Percentiles rank a stretch among this genome's conserved stretches.
These are phyloP conservation scores for Plasmodium fragile DNA, from an alignment of 169 alveolate species.

Conservation along the genomic window DNA sequence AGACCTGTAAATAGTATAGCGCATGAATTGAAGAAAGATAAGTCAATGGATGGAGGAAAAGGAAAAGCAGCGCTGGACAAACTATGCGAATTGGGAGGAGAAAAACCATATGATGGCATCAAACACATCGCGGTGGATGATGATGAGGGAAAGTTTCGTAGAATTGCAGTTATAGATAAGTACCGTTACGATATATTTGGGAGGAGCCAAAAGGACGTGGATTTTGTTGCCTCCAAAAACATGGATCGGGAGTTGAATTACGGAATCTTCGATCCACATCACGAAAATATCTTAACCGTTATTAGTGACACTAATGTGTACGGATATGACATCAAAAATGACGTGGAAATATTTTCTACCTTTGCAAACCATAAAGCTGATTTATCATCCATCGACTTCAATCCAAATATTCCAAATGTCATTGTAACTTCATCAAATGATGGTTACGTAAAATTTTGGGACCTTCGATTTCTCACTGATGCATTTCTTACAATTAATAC, in stretches of 20 bases:
- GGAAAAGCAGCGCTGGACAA: constrained; percentile 9
- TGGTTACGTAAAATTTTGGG: constrained; percentile 91
- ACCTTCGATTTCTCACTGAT: constrained; percentile 85
- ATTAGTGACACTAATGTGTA: constrained; percentile 57
- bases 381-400: constrained; percentile 86
- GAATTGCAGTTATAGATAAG: constrained; percentile 56
- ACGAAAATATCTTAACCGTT: constrained; percentile 53
- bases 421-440: constrained; percentile 91
- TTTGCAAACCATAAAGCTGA: constrained; percentile 80
- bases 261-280: constrained; percentile 72
- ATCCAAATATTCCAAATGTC: constrained; percentile 92
- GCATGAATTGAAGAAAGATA: background rate
- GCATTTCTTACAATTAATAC: constrained; percentile 83
- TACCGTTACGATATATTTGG: constrained; percentile 31
- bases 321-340: constrained; percentile 66
- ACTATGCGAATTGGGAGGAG: constrained; percentile 16
- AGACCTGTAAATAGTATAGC: background rate
- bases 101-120: constrained; percentile 7
- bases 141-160: constrained; percentile 22
- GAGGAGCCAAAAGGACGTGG: constrained; percentile 18
- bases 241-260: constrained; percentile 16
- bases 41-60: background rate
- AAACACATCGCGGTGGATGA: constrained; percentile 50
- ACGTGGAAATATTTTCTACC: constrained; percentile 49
- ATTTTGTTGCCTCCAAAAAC: constrained; percentile 41